These are phyloP conservation scores for Lentinula sp. DNA, from an alignment of 768 basidiomycete genomes.

Conservation along the genomic window DNA sequence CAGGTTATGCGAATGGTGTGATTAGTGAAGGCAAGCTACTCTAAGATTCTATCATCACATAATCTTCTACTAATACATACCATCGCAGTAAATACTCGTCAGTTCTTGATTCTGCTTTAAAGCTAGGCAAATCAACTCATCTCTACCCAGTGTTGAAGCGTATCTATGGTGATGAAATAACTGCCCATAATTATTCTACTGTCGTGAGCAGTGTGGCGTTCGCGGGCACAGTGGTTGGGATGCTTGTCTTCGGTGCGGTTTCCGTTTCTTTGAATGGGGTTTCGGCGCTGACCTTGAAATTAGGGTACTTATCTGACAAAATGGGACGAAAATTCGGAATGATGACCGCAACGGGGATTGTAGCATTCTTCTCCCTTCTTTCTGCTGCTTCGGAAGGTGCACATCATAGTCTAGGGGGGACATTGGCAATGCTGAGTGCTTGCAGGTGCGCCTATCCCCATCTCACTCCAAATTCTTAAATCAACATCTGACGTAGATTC, in stretches of 20 bases:
- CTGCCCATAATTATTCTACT: slow-evolving; percentile 50
- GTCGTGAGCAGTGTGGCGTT: slow-evolving; percentile 69
- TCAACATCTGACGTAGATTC: slow-evolving; percentile 43
- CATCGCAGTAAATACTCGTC: slow-evolving; percentile 62
- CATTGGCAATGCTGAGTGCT: slow-evolving; percentile 72
- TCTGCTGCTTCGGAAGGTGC: slow-evolving; percentile 82
- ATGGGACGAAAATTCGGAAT: slow-evolving; percentile 86
- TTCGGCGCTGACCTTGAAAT: background rate
- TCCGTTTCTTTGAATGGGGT: background rate
- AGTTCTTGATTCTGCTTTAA: slow-evolving; percentile 14
- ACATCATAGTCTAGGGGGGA: slow-evolving; percentile 58
- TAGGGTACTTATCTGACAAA: slow-evolving; percentile 76
- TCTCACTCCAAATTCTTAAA: background rate
- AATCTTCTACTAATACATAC: background rate
- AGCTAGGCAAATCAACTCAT: slow-evolving; percentile 1
- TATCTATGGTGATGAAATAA: slow-evolving; percentile 60
- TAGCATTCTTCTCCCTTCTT: slow-evolving; percentile 76
- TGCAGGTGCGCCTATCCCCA: slow-evolving; percentile 48
- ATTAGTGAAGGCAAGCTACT: slow-evolving; percentile 63
- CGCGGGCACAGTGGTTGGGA: slow-evolving; percentile 78
- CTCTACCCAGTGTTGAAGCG: slow-evolving; percentile 52
- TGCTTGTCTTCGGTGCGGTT: slow-evolving; percentile 62
- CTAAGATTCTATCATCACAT: background rate
- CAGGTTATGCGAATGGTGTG: slow-evolving; percentile 77
- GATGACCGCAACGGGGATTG: slow-evolving; percentile 82